A percentile compares a stretch with the other conserved stretches of the same genome.
These are phyloP conservation scores for Penicillium sp. DNA, from an alignment of 2,329 filamentous ascomycete species.

Conservation along the genomic window DNA sequence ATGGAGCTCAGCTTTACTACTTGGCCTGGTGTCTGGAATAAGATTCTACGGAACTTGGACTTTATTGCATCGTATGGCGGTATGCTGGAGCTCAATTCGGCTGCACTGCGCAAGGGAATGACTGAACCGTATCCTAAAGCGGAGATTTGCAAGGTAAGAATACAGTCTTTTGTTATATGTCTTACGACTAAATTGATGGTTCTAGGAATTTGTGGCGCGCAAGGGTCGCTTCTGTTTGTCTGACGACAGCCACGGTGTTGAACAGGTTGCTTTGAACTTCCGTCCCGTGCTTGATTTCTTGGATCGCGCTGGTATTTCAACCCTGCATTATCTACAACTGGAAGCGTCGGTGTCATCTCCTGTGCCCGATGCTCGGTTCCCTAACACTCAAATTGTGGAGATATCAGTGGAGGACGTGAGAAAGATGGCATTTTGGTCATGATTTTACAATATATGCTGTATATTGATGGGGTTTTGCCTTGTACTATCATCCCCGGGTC, in stretches of 20 bases:
- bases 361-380: slow-evolving; percentile 38
- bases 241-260: slow-evolving; percentile 89
- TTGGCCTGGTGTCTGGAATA: slow-evolving; percentile 69
- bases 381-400: slow-evolving; percentile 34
- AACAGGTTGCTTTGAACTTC: slow-evolving; percentile 87
- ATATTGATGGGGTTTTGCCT: background rate
- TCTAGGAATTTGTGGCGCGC: slow-evolving; percentile 67
- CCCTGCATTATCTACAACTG: slow-evolving; percentile 40
- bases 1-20: slow-evolving; percentile 61
- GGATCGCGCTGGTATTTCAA: slow-evolving; percentile 47
- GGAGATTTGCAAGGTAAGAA: slow-evolving; percentile 68
- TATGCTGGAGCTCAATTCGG: slow-evolving; percentile 85
- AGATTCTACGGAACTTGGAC: slow-evolving; percentile 70
- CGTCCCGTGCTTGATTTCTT: slow-evolving; percentile 68
- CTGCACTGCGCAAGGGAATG: slow-evolving; percentile 84
- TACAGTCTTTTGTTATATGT: slow-evolving; percentile 30
- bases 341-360: slow-evolving; percentile 14
- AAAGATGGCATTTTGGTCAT: slow-evolving; percentile 35
- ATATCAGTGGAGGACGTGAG: slow-evolving; percentile 38
- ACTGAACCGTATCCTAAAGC: slow-evolving; percentile 83
- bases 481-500: background rate
- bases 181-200: background rate
- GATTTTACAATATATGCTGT: background rate
- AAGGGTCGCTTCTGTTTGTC: slow-evolving; percentile 85
- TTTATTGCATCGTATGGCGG: slow-evolving; percentile 72